Evolutionary conservation across 2,329 filamentous ascomycete species (phyloP).

Genomic region (Calonectria ilicicola): DNA sequence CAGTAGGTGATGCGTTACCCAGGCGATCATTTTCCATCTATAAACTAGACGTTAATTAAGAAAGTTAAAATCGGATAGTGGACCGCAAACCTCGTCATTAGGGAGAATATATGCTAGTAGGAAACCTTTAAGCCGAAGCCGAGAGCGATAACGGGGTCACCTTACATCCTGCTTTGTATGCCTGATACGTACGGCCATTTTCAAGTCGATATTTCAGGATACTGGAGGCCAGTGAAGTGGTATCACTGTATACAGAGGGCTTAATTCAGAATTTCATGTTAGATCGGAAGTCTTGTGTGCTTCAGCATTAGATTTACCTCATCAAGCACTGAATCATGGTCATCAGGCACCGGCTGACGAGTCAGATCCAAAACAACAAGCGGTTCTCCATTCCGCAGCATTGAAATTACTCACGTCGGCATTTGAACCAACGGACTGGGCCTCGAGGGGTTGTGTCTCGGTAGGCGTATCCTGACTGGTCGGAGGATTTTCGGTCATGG

Average conservation of each 20-base stretch:
- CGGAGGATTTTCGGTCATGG: background rate
- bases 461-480: background rate
- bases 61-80: background rate
- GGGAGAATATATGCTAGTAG: conserved; percentile 21
- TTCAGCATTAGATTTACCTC: background rate
- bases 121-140: background rate
- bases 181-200: conserved; percentile 30
- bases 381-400: too few relatives aligned
- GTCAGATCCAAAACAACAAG: background rate
- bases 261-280: background rate
- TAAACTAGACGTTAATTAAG: background rate
- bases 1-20: background rate
- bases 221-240: conserved; percentile 12
- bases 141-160: background rate
- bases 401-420: background rate
- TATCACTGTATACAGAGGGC: conserved; percentile 9
- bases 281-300: background rate
- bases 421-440: background rate
- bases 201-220: conserved; percentile 25
- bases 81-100: conserved; percentile 19
- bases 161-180: conserved; percentile 28
- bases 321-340: background rate
- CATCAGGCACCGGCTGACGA: background rate
- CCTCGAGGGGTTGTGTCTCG: background rate
- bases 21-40: conserved; percentile 29